Evolutionary conservation across 371 early-diverging fungal genomes (phyloP).

Genomic region (Basidiobolus meristosporus): DNA sequence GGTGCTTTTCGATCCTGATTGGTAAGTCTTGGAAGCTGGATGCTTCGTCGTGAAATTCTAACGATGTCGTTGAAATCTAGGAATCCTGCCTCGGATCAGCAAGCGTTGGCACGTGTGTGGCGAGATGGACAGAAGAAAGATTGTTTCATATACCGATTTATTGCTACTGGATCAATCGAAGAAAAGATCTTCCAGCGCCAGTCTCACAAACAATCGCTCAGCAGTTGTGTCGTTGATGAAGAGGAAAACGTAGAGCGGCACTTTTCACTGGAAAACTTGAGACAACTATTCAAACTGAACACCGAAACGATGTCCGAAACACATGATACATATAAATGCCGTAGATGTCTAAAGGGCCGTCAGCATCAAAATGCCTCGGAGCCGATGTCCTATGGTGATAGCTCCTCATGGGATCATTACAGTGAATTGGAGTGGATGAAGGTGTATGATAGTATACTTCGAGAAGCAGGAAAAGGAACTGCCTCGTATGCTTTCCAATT

Average conservation of each 20-base stretch:
- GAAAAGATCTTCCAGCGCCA: conserved; percentile 96
- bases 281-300: conserved; percentile 70
- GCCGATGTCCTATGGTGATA: conserved; percentile 50
- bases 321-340: conserved; percentile 90
- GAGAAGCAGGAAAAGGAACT: conserved; percentile 37
- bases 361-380: conserved; percentile 48
- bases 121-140: conserved; percentile 91
- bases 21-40: conserved; percentile 19
- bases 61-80: too few species aligned
- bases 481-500: conserved; percentile 86
- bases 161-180: conserved; percentile 89
- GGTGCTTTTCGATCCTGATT: conserved; percentile 79
- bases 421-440: conserved; percentile 37
- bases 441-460: conserved; percentile 53
- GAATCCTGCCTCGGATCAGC: conserved; percentile 28
- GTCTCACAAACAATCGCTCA: conserved; percentile 72
- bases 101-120: conserved; percentile 92
- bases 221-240: conserved; percentile 87
- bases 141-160: conserved; percentile 89
- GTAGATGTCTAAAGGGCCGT: conserved; percentile 60
- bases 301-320: conserved; percentile 71
- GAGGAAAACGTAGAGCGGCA: conserved; percentile 79
- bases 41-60: too few species aligned
- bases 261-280: conserved; percentile 75
- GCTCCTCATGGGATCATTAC: conserved; percentile 82